Evolutionary conservation across 106 monocot genomes (phyloP).

Genomic region (Apostasia ramifera): DNA sequence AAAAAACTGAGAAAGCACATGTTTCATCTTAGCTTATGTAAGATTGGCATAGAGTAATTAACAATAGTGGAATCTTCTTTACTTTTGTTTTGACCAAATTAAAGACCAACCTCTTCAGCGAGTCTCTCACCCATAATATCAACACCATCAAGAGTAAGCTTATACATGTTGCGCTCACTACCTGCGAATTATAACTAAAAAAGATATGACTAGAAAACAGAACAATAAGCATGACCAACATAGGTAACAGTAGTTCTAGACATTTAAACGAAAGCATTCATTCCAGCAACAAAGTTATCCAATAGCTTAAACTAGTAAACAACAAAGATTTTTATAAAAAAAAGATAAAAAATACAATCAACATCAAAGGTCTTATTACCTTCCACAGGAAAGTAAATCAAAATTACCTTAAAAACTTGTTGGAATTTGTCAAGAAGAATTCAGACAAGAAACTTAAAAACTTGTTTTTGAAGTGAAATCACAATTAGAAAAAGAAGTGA

Average conservation of each 20-base stretch:
- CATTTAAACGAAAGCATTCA: no score
- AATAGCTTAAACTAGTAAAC: no score
- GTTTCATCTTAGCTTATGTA: background rate
- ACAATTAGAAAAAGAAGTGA: no score
- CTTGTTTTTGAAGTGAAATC: no score
- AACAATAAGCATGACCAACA: background rate
- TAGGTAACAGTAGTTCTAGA: background rate
- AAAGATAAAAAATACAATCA: no score
- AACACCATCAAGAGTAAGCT: slow-evolving; percentile 86
- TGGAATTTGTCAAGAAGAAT: no score
- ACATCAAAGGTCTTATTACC: no score
- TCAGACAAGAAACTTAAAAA: no score
- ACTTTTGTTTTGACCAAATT: background rate
- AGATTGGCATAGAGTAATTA: background rate
- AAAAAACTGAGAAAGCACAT: background rate
- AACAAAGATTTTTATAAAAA: no score
- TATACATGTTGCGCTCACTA: slow-evolving; percentile 74
- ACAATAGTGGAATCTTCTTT: background rate
- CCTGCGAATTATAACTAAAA: slow-evolving; percentile 28
- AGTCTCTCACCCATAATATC: slow-evolving; percentile 97
- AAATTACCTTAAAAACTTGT: no score
- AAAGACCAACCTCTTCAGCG: slow-evolving; percentile 68
- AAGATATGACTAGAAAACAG: background rate
- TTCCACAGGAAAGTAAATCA: no score
- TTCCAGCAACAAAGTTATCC: no score